Conservation (phyloP, 2,329 filamentous ascomycete species). For the Xylaria multiplex region DNA sequence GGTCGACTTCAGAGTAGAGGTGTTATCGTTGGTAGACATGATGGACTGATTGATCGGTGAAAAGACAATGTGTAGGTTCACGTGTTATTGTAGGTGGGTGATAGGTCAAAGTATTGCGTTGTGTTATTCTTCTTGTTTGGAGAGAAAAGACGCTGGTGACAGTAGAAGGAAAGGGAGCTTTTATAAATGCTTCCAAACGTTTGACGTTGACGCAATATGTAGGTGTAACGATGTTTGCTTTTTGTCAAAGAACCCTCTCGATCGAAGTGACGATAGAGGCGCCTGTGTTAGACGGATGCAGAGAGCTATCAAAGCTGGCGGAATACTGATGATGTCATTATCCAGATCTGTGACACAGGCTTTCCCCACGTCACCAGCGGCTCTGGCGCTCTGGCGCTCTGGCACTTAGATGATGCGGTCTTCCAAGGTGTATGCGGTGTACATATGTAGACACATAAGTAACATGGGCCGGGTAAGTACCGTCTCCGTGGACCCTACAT, state of each 20-base stretch:
- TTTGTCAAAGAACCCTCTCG: constrained; percentile 25
- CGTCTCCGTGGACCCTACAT: background rate
- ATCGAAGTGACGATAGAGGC: constrained; percentile 35
- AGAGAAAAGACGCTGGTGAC: background rate
- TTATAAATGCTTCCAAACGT: constrained; percentile 21
- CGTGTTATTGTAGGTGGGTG: constrained; percentile 14
- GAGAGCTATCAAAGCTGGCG: constrained; percentile 16
- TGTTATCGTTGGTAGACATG: constrained; percentile 58
- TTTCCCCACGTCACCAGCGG: constrained; percentile 17
- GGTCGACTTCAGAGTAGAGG: constrained; percentile 83
- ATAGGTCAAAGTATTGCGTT: background rate
- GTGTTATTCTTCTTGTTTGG: constrained; percentile 7
- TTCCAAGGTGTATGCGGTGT: too few species aligned
- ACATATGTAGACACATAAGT: background rate
- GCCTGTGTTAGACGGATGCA: constrained; percentile 22
- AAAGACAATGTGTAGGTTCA: background rate
- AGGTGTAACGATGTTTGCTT: background rate
- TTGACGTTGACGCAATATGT: background rate
- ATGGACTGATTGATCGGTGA: constrained; percentile 36
- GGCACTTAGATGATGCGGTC: background rate
- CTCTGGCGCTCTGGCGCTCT: background rate
- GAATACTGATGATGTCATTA: constrained; percentile 33
- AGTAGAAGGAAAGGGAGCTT: constrained; percentile 10
- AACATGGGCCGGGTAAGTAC: background rate
- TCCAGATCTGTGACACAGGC: constrained; percentile 10